Evolutionary conservation across 163 green algal species (phyloP), one percentile per base, ranked within the genome.

Genomic region (Scenedesmus sp.): DNA sequence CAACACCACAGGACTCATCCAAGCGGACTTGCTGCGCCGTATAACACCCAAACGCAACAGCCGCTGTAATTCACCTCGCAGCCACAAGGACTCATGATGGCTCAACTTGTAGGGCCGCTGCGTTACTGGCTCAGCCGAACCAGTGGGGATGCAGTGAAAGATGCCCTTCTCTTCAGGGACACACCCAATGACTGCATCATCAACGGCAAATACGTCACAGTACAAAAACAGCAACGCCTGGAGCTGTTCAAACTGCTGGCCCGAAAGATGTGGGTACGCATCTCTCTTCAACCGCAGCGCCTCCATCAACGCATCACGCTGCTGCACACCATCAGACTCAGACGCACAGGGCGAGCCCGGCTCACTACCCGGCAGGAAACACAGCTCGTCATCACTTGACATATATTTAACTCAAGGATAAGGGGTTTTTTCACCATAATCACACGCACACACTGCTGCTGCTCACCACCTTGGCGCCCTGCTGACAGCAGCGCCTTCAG

Each of bases 91-190:
- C 49, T 90, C 65, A 37, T 44, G 16, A 37, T 84, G n/a, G 53
- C 85, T 90, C 15, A 90, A 35, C 42, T 83, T 84, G 42, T 90
- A 90, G n/a, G n/a, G n/a, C n/a, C n/a, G n/a, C n/a, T n/a, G n/a
- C n/a, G n/a, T n/a, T n/a, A n/a, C 65, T 3, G 61, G 84, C 73
- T 82, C 43, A 65, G 37, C 61, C 65, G 56, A 42, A 26, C 84
- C 84, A 35, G 72, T 90, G 44, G 44, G 44, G 51, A 90, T 90
- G 68, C 35, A 72, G 37, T 90, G 85, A 70, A 72, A 84, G 13
- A 90, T 42, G 0, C 46, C 33, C 42, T 84, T 81, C 7, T 89
- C 59, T n/a, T 51, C n/a, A 3, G 65, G 40, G 24, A 89, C 65
- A 83, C 61, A 89, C 3, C 84, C 84, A 72, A 83, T 56, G 33